These are phyloP conservation scores for Chlorella vulgaris DNA, from an alignment of 139 green algal species.

Conservation along the genomic window DNA sequence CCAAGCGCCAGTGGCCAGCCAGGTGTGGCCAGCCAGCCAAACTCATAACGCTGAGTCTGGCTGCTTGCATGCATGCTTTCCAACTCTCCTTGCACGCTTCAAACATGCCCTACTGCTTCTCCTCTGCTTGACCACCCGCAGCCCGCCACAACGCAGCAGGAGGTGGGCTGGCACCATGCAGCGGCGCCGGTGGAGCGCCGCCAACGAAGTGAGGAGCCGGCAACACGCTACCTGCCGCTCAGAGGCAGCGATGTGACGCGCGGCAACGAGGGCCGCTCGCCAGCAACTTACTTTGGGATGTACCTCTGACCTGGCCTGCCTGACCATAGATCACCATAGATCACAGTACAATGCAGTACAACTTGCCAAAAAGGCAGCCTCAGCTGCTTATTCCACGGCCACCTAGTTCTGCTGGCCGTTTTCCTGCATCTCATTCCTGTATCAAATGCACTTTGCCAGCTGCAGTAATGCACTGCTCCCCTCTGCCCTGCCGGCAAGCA, in stretches of 20 bases:
- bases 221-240: background rate
- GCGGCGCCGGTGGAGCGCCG: background rate
- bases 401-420: no score
- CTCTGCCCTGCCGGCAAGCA: no score
- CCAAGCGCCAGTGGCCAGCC: no score
- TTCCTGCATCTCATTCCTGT: no score
- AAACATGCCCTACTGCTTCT: background rate
- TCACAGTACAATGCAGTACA: no score
- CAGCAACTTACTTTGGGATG: slow-evolving; percentile 21
- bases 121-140: background rate
- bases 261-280: slow-evolving; percentile 2
- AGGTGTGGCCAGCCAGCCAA: no score
- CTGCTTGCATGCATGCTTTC: no score
- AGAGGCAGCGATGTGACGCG: slow-evolving; percentile 17
- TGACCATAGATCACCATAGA: no score
- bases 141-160: slow-evolving; percentile 2
- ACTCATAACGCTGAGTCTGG: no score
- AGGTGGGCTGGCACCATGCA: slow-evolving; percentile 14
- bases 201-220: background rate
- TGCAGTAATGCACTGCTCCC: background rate
- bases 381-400: no score
- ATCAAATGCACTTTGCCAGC: background rate
- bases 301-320: slow-evolving; percentile 10
- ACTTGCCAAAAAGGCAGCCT: no score
- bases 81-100: no score